phyloP scores from a whole-genome alignment of 1,139 yeast genomes.

The Candida sojae region DNA sequence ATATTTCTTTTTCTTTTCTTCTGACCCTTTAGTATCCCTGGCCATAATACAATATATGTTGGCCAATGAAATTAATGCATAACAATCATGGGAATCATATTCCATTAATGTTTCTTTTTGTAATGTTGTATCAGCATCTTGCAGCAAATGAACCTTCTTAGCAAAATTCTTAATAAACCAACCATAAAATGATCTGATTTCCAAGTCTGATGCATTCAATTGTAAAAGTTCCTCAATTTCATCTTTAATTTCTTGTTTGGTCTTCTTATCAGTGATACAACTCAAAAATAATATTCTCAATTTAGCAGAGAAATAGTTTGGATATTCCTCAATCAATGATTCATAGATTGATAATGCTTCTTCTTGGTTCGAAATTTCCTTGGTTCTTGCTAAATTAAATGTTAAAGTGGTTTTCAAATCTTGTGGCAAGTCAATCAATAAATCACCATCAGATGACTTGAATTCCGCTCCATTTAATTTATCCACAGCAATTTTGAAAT shows the following conservation, averaged over 20 bases:
- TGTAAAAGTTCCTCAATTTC: constrained; percentile 58
- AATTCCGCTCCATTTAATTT: constrained; percentile 21
- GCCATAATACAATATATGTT: constrained; percentile 85
- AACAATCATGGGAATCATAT: constrained; percentile 83
- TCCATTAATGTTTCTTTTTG: constrained; percentile 83
- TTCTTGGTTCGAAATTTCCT: constrained; percentile 48
- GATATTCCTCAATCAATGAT: constrained; percentile 56
- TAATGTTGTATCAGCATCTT: constrained; percentile 72
- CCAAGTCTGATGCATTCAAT: constrained; percentile 63
- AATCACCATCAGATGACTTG: constrained; percentile 27
- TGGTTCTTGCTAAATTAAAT: constrained; percentile 65
- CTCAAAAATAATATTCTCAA: constrained; percentile 66
- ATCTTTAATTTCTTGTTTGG: constrained; percentile 46
- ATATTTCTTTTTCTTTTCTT: constrained; percentile 71
- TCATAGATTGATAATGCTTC: constrained; percentile 57
- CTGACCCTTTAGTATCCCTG: constrained; percentile 64
- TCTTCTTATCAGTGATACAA: constrained; percentile 28
- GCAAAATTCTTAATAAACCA: constrained; percentile 76
- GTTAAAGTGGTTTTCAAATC: constrained; percentile 50
- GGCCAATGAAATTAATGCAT: constrained; percentile 87
- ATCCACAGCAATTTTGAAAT: constrained; percentile 53
- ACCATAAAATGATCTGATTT: constrained; percentile 87
- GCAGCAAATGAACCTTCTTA: constrained; percentile 55
- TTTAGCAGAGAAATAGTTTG: constrained; percentile 76
- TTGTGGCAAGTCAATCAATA: constrained; percentile 24